Evolutionary conservation across 768 basidiomycete genomes (phyloP).

Genomic region (Tylopilus intermedius): DNA sequence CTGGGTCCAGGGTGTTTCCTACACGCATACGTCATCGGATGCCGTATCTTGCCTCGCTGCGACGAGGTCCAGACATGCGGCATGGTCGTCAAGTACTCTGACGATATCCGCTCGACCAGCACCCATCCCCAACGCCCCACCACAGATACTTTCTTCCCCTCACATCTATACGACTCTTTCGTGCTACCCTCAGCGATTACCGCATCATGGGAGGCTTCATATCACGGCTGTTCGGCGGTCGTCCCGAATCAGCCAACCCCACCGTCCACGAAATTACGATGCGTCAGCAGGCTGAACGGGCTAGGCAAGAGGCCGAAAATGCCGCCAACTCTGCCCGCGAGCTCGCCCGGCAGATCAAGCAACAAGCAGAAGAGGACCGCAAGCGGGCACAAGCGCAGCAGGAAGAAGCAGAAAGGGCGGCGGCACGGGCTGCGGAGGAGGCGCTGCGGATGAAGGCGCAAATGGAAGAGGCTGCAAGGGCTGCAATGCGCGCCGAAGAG

Average conservation of each 20-base stretch:
- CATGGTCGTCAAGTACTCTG: not conserved
- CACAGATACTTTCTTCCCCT: not conserved
- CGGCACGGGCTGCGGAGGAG: slow-evolving; percentile 3
- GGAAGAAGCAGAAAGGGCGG: slow-evolving; percentile 7
- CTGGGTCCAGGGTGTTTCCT: slow-evolving; percentile 4
- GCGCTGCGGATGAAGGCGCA: slow-evolving; percentile 5
- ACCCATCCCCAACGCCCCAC: not conserved
- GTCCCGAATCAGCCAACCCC: slow-evolving; percentile 10
- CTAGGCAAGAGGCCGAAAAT: not conserved
- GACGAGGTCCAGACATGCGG: not conserved
- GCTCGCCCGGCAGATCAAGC: not conserved
- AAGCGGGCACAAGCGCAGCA: slow-evolving; percentile 3
- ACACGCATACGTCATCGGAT: not conserved
- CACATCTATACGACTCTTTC: not conserved
- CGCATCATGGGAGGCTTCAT: slow-evolving; percentile 9
- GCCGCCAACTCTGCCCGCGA: slow-evolving; percentile 4
- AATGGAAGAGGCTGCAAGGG: slow-evolving; percentile 8
- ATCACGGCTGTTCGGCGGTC: slow-evolving; percentile 4
- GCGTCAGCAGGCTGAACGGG: slow-evolving; percentile 8
- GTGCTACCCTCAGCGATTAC: not conserved
- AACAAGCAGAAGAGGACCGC: slow-evolving; percentile 12
- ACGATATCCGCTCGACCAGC: not conserved
- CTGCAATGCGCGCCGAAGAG: slow-evolving; percentile 2
- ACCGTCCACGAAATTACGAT: slow-evolving; percentile 11
- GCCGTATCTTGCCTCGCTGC: not conserved